Evolutionary conservation across 345 rosid species (phyloP).

Genomic region (Syzygium grande): DNA sequence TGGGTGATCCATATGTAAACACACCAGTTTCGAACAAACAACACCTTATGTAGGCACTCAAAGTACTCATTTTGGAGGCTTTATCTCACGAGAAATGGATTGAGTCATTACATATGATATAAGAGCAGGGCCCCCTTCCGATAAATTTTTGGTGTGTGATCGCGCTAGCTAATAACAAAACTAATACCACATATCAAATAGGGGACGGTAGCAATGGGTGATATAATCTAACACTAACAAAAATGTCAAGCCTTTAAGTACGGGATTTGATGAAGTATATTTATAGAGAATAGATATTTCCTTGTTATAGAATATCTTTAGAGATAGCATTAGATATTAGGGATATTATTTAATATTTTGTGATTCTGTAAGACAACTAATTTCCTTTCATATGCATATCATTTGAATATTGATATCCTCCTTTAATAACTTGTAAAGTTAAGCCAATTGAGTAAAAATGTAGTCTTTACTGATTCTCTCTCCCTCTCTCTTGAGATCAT

Average conservation of each 20-base stretch:
- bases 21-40: not conserved
- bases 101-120: fast-evolving
- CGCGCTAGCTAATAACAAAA: not conserved
- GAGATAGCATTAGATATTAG: no score
- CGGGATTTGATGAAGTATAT: no score
- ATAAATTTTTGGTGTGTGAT: not conserved
- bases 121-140: not conserved
- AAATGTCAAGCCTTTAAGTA: not conserved
- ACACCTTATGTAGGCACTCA: not conserved
- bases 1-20: not conserved
- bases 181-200: not conserved
- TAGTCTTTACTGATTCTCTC: no score
- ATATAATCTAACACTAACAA: not conserved
- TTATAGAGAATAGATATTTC: no score
- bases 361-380: no score
- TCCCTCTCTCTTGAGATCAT: no score
- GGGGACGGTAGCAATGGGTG: not conserved
- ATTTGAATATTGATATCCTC: no score
- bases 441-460: no score
- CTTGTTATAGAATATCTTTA: no score
- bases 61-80: not conserved
- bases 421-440: no score
- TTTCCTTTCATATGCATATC: no score
- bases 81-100: not conserved
- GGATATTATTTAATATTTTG: no score